These are phyloP conservation scores for Didymosphaeria variabile DNA, from an alignment of 2,329 filamentous ascomycete genomes.

Conservation along the genomic window DNA sequence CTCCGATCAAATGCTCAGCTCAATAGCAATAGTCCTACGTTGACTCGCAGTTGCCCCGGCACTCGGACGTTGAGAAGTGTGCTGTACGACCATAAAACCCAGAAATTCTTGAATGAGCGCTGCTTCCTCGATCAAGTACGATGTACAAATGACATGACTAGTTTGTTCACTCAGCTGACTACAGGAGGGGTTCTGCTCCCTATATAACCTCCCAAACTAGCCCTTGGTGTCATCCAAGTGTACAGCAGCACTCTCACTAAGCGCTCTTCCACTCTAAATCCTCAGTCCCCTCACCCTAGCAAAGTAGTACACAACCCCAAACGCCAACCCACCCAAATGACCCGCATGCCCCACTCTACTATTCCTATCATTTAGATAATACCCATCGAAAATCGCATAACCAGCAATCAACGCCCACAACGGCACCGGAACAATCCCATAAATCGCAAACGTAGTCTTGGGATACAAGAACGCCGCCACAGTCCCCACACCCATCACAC, in stretches of 20 bases:
- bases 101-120: no score
- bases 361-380: slow-evolving; percentile 43
- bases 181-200: no score
- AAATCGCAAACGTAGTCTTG: slow-evolving; percentile 40
- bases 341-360: slow-evolving; percentile 52
- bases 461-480: slow-evolving; percentile 53
- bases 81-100: no score
- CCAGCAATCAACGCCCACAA: slow-evolving; percentile 48
- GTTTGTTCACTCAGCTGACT: no score
- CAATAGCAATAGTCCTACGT: no score
- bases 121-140: no score
- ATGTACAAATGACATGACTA: no score
- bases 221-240: no score
- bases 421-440: slow-evolving; percentile 52
- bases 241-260: not conserved
- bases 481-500: slow-evolving; percentile 49
- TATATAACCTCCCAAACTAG: no score
- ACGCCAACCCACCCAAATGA: slow-evolving; percentile 56
- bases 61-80: no score
- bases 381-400: slow-evolving; percentile 52
- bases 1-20: no score
- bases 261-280: slow-evolving; percentile 6
- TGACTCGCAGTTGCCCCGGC: no score
- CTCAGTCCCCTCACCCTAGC: slow-evolving; percentile 27
- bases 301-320: slow-evolving; percentile 48